Conservation (phyloP, 2,329 filamentous ascomycete genomes). For the Ceratocystiopsis minuta region DNA sequence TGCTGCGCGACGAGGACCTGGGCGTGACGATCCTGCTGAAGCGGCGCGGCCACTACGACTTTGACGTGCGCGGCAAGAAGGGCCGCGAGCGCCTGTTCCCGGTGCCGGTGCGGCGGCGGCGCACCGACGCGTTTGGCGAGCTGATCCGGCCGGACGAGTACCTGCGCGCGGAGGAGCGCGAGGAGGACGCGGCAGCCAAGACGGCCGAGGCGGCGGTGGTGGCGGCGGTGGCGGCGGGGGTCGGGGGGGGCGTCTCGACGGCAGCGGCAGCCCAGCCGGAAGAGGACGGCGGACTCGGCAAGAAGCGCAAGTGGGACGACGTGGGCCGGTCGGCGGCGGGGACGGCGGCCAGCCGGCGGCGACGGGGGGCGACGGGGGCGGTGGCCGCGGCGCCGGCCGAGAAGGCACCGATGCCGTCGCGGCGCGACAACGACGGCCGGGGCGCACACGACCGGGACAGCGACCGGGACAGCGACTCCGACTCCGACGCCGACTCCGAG, state of each 20-base stretch:
- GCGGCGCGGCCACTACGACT: conserved; percentile 82
- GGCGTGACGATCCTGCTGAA: conserved; percentile 83
- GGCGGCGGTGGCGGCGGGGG: conserved; percentile 21
- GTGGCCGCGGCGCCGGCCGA: not conserved
- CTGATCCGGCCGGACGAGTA: conserved; percentile 89
- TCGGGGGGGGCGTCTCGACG: not conserved
- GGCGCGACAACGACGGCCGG: too few relatives aligned
- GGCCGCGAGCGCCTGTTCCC: conserved; percentile 88
- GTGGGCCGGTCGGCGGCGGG: conserved; percentile 18
- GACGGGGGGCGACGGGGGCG: conserved; percentile 8
- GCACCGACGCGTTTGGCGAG: conserved; percentile 84
- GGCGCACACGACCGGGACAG: not conserved
- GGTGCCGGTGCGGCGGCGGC: conserved; percentile 58
- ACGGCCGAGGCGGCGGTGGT: conserved; percentile 29
- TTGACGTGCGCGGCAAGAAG: conserved; percentile 77
- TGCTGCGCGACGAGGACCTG: conserved; percentile 73
- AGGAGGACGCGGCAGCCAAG: conserved; percentile 43
- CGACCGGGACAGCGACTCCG: not conserved
- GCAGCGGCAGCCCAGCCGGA: conserved; percentile 8
- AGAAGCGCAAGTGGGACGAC: conserved; percentile 91
- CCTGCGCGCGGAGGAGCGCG: conserved; percentile 77
- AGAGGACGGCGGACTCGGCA: conserved; percentile 51
- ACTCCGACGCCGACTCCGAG: conserved; percentile 39
- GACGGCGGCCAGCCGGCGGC: conserved; percentile 26
- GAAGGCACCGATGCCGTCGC: not conserved